Evolutionary conservation across 495 filamentous ascomycete genomes (phyloP).

Genomic region (Letharia columbiana): DNA sequence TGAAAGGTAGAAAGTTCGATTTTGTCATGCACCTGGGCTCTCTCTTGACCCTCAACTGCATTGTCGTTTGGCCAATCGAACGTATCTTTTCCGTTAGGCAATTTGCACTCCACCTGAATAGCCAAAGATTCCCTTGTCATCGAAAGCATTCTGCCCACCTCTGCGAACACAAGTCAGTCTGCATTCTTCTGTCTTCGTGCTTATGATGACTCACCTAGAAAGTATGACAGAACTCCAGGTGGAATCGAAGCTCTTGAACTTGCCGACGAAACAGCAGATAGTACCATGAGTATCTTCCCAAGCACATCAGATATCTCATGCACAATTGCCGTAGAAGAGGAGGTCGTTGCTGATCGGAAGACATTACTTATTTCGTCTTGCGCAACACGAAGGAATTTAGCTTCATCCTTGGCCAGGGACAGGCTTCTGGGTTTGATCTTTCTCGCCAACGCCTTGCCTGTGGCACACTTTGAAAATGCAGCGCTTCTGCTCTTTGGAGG

Average conservation of each 20-base stretch:
- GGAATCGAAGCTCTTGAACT: constrained; percentile 39
- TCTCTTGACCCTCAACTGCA: constrained; percentile 14
- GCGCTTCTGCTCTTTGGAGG: neutral
- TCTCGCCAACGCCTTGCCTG: neutral
- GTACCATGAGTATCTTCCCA: constrained; percentile 52
- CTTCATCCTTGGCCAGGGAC: neutral
- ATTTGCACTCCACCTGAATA: constrained; percentile 37
- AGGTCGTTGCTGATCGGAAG: constrained; percentile 43
- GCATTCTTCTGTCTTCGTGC: neutral
- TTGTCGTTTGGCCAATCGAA: constrained; percentile 36
- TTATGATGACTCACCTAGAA: constrained; percentile 35
- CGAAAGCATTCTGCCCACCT: constrained; percentile 53
- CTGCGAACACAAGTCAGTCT: constrained; percentile 28
- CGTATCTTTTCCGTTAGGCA: constrained; percentile 27
- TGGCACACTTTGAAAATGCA: constrained; percentile 1
- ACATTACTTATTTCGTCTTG: constrained; percentile 50
- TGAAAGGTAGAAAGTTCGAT: constrained; percentile 50
- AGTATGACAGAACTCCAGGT: constrained; percentile 48
- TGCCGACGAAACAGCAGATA: constrained; percentile 50
- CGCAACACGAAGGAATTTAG: constrained; percentile 44
- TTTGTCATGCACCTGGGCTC: constrained; percentile 26
- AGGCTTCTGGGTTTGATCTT: constrained; percentile 1
- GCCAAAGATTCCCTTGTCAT: constrained; percentile 51
- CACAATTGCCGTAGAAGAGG: constrained; percentile 39
- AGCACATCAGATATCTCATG: constrained; percentile 51